These are phyloP conservation scores for Friedmanniomyces endolithicus DNA, from an alignment of 495 filamentous ascomycete species.

Conservation along the genomic window DNA sequence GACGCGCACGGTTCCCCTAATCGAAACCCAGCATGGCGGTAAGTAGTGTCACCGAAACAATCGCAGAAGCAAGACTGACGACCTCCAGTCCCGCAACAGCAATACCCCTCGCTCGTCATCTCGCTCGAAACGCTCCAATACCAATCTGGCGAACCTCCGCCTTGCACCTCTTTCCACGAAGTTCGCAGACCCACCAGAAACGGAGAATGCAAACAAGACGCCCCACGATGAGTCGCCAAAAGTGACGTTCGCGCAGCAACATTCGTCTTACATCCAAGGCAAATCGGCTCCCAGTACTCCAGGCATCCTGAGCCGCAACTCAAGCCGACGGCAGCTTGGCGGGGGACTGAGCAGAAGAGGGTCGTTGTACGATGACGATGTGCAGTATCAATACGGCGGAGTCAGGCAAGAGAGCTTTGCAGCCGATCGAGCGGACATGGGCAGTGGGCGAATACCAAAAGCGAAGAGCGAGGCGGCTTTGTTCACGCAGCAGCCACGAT, in stretches of 20 bases:
- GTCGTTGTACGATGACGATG: conserved; percentile 20
- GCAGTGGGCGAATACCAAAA: conserved; percentile 21
- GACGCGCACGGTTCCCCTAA: neutral
- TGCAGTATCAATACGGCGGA: conserved; percentile 1
- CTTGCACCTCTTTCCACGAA: conserved; percentile 28
- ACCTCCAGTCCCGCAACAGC: neutral
- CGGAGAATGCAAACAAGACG: neutral
- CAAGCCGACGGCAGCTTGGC: conserved; percentile 24
- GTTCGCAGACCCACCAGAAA: neutral
- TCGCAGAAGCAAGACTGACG: neutral
- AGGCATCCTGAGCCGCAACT: conserved; percentile 30
- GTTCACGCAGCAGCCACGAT: conserved; percentile 1
- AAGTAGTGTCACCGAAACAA: neutral
- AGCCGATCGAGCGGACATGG: conserved; percentile 1
- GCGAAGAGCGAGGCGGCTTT: conserved; percentile 29
- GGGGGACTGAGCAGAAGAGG: conserved; percentile 17
- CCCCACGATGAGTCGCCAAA: conserved; percentile 8
- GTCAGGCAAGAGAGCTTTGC: neutral
- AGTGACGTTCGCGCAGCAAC: conserved; percentile 13
- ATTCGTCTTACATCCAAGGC: conserved; percentile 30
- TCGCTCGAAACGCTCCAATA: conserved; percentile 25
- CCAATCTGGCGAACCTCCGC: conserved; percentile 32
- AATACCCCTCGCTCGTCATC: conserved; percentile 12
- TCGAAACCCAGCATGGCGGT: neutral
- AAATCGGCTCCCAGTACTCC: conserved; percentile 31